Base-by-base conservation (phyloP, 73 alveolate species). In the Paramecium octaurelia region DNA sequence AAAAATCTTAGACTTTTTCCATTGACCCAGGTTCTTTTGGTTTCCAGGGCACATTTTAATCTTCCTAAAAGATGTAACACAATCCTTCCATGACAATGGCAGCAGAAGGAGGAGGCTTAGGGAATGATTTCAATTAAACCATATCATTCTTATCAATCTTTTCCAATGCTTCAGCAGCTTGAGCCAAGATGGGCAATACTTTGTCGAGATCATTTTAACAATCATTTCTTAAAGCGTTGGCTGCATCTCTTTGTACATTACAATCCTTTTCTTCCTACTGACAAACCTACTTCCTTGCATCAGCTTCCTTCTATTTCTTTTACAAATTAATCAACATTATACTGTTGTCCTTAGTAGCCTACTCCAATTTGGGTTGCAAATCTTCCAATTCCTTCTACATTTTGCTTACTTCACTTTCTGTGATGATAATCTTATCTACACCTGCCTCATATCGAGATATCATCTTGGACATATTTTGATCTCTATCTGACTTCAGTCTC, bases 141-240 rank as follows among this genome's bases (percentile, higher is more conserved):
- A 98, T 96, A 94, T 97, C 99, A 85, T 96, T 98, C 91, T 97
- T 97, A 70, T 96, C 94, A 71, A 97, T 96, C 21, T 96, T 97
- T 60, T 97, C 97, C 75, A 98, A 93, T 57, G 99, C 99, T 58
- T 96, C 98, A 58, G 98, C 94, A 9, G 99, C 99, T 46, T 95
- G 94, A 76, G 97, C 97, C 92, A 97, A 96, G 35, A 98, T 97
- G 3, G 99, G 99, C 97, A 98, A 98, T 54, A 99, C 99, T 50
- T 95, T 96, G 69, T 97, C 99, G 76, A 99, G 88, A 60, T 95
- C 98, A 34, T 93, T 93, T 60, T 96, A 93, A 85, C 98, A 96
- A 86, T 97, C 99, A 40, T 90, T 87, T 59, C 93, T 93, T n/a
- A 96, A 86, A 10, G 96, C 96, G 80, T 84, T 93, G 4, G 98